phyloP scores from a whole-genome alignment of 768 basidiomycete species.

The Lactarius indigo region DNA sequence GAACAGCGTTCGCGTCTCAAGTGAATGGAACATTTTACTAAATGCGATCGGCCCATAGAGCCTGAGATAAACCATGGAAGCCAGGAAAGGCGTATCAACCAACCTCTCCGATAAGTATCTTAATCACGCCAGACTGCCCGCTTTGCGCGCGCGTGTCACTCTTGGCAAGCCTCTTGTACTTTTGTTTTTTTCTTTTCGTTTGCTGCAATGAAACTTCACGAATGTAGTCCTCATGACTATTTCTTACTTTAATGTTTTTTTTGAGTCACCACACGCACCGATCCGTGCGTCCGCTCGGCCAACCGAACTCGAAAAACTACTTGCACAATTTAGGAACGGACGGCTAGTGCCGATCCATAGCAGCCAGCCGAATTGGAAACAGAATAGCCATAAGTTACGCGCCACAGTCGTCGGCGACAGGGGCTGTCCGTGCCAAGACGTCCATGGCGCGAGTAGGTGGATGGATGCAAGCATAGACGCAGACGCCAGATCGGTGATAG shows the following conservation, averaged over 20 bases:
- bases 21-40: neutral
- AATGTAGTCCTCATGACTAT: neutral
- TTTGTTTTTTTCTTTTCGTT: neutral
- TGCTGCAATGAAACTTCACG: neutral
- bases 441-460: no score
- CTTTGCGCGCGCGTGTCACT: neutral
- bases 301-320: neutral
- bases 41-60: neutral
- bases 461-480: neutral
- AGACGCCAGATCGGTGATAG: neutral
- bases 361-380: slow-evolving; percentile 3
- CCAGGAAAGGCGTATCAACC: neutral
- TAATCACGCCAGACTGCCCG: neutral
- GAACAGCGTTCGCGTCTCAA: neutral
- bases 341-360: neutral
- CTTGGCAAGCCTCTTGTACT: neutral
- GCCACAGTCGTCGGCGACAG: slow-evolving; percentile 1
- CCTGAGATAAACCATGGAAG: neutral
- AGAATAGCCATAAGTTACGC: slow-evolving; percentile 1
- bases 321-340: neutral
- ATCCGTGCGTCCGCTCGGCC: neutral
- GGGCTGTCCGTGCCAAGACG: neutral
- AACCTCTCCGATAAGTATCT: neutral
- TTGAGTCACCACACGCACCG: neutral
- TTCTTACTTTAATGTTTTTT: neutral